These are phyloP conservation scores for Trichoderma koningiopsis DNA, from an alignment of 2,329 filamentous ascomycete genomes.

Conservation along the genomic window DNA sequence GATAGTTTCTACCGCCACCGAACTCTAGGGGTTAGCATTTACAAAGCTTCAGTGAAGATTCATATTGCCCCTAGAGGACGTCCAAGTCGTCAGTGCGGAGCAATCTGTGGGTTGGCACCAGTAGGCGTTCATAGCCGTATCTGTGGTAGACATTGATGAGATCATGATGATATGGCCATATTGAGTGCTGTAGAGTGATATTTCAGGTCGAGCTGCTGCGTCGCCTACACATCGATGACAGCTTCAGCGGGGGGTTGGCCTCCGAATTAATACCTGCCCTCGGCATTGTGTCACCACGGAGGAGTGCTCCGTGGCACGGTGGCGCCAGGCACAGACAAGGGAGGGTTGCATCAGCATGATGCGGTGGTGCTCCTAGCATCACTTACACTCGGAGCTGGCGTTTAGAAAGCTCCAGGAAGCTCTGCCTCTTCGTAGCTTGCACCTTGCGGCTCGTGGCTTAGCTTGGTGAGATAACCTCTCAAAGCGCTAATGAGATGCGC, in stretches of 20 bases:
- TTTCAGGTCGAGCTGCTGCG: background rate
- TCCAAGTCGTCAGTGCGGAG: background rate
- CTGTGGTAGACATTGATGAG: background rate
- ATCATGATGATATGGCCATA: background rate
- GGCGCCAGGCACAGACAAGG: slow-evolving; percentile 19
- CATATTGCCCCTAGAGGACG: background rate
- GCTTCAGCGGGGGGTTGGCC: slow-evolving; percentile 1
- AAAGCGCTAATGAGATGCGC: background rate
- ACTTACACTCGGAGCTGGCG: slow-evolving; percentile 3
- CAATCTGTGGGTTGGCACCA: background rate
- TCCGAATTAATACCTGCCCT: background rate
- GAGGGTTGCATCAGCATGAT: slow-evolving; percentile 24
- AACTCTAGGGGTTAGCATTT: background rate
- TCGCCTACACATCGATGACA: background rate
- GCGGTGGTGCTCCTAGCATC: slow-evolving; percentile 11
- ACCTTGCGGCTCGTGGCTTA: background rate
- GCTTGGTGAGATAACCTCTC: background rate
- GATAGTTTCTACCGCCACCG: background rate
- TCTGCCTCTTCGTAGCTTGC: background rate
- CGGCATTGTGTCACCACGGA: background rate
- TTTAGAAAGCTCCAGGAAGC: slow-evolving; percentile 9
- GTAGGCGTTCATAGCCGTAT: background rate
- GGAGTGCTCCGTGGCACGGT: background rate
- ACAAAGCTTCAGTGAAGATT: background rate
- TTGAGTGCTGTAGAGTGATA: background rate